phyloP scores from a whole-genome alignment of 1,284 basidiomycete genomes.

The Trichosporon sp. region DNA sequence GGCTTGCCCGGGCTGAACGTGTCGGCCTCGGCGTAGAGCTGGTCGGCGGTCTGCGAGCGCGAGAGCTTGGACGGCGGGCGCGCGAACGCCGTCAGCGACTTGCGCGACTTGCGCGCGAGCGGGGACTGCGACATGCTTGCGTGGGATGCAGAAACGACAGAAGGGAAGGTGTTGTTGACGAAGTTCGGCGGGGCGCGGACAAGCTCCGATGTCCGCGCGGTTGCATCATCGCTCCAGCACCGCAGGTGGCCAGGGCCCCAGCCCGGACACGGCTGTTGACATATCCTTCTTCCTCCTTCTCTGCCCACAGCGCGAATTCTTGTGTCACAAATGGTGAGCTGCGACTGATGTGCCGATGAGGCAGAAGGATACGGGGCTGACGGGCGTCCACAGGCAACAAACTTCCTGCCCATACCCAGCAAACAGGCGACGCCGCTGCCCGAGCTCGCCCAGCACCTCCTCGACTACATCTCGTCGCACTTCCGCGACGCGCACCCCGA shows the following conservation, averaged over 20 bases:
- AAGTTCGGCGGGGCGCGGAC: not conserved
- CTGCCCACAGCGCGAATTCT: not conserved
- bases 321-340: not conserved
- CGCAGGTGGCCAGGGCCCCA: not conserved
- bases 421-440: conserved; percentile 65
- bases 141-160: not conserved
- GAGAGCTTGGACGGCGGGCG: conserved; percentile 38
- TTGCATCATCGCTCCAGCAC: not conserved
- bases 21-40: conserved; percentile 11
- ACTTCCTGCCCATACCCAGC: conserved; percentile 71
- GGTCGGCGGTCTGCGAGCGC: conserved; percentile 17
- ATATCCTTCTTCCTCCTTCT: not conserved
- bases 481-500: conserved; percentile 79
- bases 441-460: conserved; percentile 57
- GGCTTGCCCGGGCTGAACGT: not conserved
- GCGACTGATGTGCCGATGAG: too few relatives aligned
- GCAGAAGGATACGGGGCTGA: not conserved
- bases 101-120: conserved; percentile 34
- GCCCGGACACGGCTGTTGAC: not conserved
- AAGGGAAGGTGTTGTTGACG: not conserved
- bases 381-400: conserved; percentile 40
- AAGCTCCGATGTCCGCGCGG: not conserved
- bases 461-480: conserved; percentile 63
- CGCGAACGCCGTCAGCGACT: conserved; percentile 37
- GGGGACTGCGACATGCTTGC: conserved; percentile 44